Evolutionary conservation across 371 early-diverging fungal genomes (phyloP), one percentile per base, ranked within the genome.

Genomic region (Ordospora pajunii): DNA sequence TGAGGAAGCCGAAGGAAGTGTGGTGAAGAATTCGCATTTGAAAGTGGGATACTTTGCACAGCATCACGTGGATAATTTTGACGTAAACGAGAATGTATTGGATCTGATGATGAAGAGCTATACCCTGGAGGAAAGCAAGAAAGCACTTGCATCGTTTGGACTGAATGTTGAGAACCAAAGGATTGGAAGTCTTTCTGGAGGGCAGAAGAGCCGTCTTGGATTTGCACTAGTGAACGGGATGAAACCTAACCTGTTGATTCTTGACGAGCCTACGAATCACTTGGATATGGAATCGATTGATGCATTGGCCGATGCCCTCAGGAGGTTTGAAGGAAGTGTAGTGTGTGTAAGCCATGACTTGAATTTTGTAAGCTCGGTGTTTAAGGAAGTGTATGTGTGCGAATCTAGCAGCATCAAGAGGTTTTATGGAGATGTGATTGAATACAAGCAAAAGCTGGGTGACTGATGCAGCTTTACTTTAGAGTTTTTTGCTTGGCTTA

Each of bases 311-410:
- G 89, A 91, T 44, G 96, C 95, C 43, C 92, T 97, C 86, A 92
- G 93, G 81, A 83, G 85, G 53, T 97, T 90, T 87, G 86, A 89
- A 64, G 95, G 95, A 64, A 96, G 94, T 80, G 92, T 96, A 48
- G 95, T 97, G 19, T 88, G 96, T 72, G 96, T 97, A 23, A 91
- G 91, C 80, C 98, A 97, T 91, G 98, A 97, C 87, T 88, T 92
- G 78, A 88, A 89, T 64, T 92, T 94, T 79, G 88, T 94, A 64
- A 89, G 89, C 75, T 85, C 87, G 22, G 90, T 90, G 3, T 92
- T 92, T 86, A 89, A 88, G 44, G 93, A 93, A 81, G 93, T 97
- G 73, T 94, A 91, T 90, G 88, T 93, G 46, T 94, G 94, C 86
- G 93, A 94, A 81, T 87, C 67, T 50, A 40, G 49, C 6, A 58